A percentile compares a stretch with the other conserved stretches of the same genome.
Evolutionary conservation across 148 eudicot genomes (phyloP).

Genomic region (Camellia japonica): DNA sequence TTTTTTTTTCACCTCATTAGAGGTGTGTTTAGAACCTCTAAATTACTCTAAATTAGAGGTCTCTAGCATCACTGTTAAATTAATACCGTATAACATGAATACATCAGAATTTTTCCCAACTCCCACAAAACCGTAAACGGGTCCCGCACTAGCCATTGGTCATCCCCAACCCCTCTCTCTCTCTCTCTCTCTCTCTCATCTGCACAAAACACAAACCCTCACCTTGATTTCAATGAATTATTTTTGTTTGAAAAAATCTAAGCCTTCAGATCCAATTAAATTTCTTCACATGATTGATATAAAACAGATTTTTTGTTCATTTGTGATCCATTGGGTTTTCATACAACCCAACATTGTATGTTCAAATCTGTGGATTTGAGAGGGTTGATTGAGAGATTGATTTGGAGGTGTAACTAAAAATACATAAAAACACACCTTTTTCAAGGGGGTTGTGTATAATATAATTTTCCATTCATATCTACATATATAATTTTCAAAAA

Average conservation of each 20-base stretch:
- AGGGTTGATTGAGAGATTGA: neutral
- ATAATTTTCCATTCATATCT: too few relatives aligned
- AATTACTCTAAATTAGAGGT: too few relatives aligned
- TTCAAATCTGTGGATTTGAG: slow-evolving; percentile 9
- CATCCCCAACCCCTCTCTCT: neutral
- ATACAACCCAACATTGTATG: slow-evolving; percentile 3
- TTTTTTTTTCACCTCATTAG: too few relatives aligned
- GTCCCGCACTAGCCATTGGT: slow-evolving; percentile 7
- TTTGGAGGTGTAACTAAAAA: neutral
- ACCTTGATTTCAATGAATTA: too few relatives aligned
- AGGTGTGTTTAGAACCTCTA: too few relatives aligned
- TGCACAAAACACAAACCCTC: neutral
- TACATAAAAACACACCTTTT: too few relatives aligned
- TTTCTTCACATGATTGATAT: neutral
- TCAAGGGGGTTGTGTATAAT: too few relatives aligned
- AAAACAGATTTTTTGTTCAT: neutral
- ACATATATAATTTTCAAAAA: too few relatives aligned
- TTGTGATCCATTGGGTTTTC: neutral
- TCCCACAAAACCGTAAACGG: slow-evolving; percentile 10
- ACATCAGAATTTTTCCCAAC: neutral
- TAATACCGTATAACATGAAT: neutral
- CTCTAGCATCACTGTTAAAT: too few relatives aligned
- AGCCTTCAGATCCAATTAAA: neutral
- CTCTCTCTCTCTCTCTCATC: neutral
- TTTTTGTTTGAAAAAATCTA: neutral